Base-by-base conservation (phyloP, 352 stramenopile genomes). In the Globisporangium spiculum region DNA sequence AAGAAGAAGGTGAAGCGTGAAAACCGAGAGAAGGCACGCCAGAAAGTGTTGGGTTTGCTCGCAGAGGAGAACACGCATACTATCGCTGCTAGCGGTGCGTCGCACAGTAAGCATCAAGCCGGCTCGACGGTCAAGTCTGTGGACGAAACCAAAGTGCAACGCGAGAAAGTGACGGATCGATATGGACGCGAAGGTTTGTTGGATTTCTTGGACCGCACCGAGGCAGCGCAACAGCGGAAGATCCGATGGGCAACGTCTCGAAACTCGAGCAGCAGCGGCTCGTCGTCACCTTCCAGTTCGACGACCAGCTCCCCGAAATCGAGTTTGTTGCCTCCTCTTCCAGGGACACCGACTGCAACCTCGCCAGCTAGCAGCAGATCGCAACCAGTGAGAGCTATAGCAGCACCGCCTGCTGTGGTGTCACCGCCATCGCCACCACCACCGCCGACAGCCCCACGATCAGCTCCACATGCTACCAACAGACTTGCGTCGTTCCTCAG, bases 121-220 rank as follows among this genome's bases (percentile, higher is more conserved):
- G 27, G 34, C 18, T 74, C 74, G 34, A 84, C 76, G 7, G 81
- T 86, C 73, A 86, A 81, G 59, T 82, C 78, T 3, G 75, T 86
- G 18, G 78, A 86, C 60, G 78, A 86, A 50, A 71, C 78, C 16
- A 83, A 74, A 26, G 73, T 86, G 22, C 73, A 81, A 44, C 75
- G 78, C 22, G 78, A 86, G 68, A 81, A 71, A 7, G 75, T 86
- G 30, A 67, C 81, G 36, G 78, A 86, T 56, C 73, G 75, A n/a
- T 86, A 86, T 64, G 78, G 78, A 26, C 79, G 78, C 1, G 73
- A 81, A n/a, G 78, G 82, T 16, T 63, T 86, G 34, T 63, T 86
- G 12, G 78, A 86, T 41, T 83, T 82, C 52, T 53, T 84, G 48
- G 78, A 86, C 44, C 76, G 73, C 12, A 74, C 72, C 1, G 68